These are phyloP conservation scores for Casaregolazyma lundiana DNA, from an alignment of 1,139 yeast species.

Conservation along the genomic window DNA sequence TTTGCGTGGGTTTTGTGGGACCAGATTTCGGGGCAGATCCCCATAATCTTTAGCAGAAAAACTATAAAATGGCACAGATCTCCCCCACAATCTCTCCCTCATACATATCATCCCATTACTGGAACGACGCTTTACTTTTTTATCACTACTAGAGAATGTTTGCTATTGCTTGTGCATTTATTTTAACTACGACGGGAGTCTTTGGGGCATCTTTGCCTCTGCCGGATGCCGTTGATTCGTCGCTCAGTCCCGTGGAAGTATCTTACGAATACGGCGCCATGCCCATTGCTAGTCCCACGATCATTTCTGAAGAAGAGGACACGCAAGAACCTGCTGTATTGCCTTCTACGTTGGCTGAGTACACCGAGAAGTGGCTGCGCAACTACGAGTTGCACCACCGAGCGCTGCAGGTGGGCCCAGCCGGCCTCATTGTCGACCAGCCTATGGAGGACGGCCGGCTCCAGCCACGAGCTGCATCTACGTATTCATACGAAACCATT, in stretches of 20 bases:
- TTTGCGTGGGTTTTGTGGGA: no score
- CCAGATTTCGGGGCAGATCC: no score
- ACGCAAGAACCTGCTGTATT: neutral
- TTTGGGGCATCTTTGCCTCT: no score
- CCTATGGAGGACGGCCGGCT: neutral
- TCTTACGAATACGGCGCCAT: neutral
- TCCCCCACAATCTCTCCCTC: slow-evolving; percentile 1
- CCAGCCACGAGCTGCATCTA: neutral
- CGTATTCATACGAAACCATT: neutral
- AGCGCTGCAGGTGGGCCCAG: slow-evolving; percentile 2
- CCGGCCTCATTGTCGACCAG: neutral
- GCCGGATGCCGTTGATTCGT: no score
- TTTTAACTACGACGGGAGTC: no score
- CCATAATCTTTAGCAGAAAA: neutral
- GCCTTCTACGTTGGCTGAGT: slow-evolving; percentile 12
- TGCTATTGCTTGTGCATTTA: neutral
- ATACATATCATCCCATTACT: no score
- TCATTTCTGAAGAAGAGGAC: neutral
- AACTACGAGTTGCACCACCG: slow-evolving; percentile 17
- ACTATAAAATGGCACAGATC: neutral
- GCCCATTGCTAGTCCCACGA: neutral
- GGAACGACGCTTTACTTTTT: neutral
- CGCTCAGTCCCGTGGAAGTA: neutral
- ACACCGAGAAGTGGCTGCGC: slow-evolving; percentile 18
- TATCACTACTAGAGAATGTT: neutral